A percentile compares a stretch with the other conserved stretches of the same genome.
phyloP scores from a whole-genome alignment of 139 green algal species.

The Yamagishiella unicocca region DNA sequence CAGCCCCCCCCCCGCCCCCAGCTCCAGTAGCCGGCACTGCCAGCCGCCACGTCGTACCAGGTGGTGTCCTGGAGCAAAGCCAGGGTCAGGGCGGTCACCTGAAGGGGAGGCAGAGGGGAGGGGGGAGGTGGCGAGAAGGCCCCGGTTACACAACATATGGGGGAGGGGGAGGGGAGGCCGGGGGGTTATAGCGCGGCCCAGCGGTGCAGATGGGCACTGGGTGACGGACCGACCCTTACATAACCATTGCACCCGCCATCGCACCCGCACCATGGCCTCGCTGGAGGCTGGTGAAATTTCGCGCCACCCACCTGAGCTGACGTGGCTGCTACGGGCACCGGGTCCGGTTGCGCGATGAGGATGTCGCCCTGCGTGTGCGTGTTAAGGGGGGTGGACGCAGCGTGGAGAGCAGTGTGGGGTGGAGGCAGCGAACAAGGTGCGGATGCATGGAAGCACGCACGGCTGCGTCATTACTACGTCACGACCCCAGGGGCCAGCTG shows the following conservation, averaged over 20 bases:
- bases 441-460: too few relatives aligned
- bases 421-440: background rate
- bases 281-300: too few relatives aligned
- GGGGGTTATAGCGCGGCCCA: too few relatives aligned
- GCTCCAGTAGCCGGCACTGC: background rate
- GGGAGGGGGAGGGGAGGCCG: too few relatives aligned
- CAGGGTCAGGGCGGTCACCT: slow-evolving; percentile 24
- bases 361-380: slow-evolving; percentile 27
- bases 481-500: too few relatives aligned
- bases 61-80: slow-evolving; percentile 5
- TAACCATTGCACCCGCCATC: too few relatives aligned
- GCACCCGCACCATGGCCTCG: too few relatives aligned
- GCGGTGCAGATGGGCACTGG: too few relatives aligned
- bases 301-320: slow-evolving; percentile 9
- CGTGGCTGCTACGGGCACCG: background rate
- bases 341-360: slow-evolving; percentile 1
- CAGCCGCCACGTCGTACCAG: slow-evolving; percentile 6
- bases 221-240: too few relatives aligned
- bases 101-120: background rate
- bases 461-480: too few relatives aligned
- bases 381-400: too few relatives aligned
- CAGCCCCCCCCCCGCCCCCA: slow-evolving; percentile 4
- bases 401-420: background rate
- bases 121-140: background rate
- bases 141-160: too few relatives aligned